Evolutionary conservation across 2,329 filamentous ascomycete species (phyloP), one percentile per base, ranked within the genome.

Genomic region (Apiospora malaysiana): DNA sequence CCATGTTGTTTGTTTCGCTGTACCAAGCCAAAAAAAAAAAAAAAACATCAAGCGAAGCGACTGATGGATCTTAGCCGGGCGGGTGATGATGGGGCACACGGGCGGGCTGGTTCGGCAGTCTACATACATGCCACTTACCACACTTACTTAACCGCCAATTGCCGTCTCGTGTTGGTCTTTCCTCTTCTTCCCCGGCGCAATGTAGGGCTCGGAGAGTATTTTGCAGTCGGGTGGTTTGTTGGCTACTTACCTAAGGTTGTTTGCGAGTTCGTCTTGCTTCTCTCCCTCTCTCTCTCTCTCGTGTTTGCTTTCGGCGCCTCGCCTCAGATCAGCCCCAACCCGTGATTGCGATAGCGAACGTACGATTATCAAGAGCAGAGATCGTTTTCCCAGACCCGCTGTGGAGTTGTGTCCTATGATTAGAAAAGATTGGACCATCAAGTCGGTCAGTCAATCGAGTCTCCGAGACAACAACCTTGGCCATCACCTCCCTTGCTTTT

Each of bases 401-500:
- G 51, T 59, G 51, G 51, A 59, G 51, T 37, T 21, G 27, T 59
- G 51, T 10, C 27, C 51, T 59, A 37, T 59, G 51, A 59, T 59
- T 59, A 59, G 27, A 25, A 59, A 59, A 37, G 51, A 59, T 37
- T 32, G 18, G 51, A 37, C 16, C 18, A 37, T 21, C 9, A 45
- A 45, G 51, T 10, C 27, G 9, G 51, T 32, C 14, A 59, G 51
- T 59, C 51, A n/a, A 51, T 59, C 18, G 27, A 21, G 51, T 21
- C 51, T 9, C 27, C 51, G 14, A 32, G 49, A 16, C 49, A 32
- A 56, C 49, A 14, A 45, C 42, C 42, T 4, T 32, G 32, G 6
- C 32, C 32, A 6, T n/a, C 42, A 18, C 10, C 42, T 45, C 14
- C 42, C 14, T 45, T 45, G 42, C 42, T 14, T 45, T n/a, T 14